Conservation (phyloP, 2,329 filamentous ascomycete species). For the Clonostachys rosea region DNA sequence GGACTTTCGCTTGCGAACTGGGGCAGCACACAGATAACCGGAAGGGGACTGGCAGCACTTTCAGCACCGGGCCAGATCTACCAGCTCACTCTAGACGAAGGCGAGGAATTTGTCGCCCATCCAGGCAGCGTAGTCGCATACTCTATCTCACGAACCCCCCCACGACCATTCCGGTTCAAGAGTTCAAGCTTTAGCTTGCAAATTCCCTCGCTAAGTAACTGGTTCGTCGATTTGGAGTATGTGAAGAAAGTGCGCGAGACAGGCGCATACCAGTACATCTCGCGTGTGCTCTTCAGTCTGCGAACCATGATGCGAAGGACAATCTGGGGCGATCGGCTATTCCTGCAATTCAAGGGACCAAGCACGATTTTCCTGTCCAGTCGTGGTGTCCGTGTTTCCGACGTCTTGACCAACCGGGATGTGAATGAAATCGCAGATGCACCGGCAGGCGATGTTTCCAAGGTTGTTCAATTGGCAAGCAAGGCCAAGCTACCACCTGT, state of each 20-base stretch:
- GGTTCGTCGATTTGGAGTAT: constrained; percentile 68
- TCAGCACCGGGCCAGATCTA: constrained; percentile 87
- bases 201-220: constrained; percentile 62
- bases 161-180: constrained; percentile 83
- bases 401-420: constrained; percentile 72
- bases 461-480: constrained; percentile 35
- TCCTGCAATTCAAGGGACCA: constrained; percentile 85
- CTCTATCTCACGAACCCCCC: constrained; percentile 67
- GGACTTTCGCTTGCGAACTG: constrained; percentile 78
- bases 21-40: constrained; percentile 86
- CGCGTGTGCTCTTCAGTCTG: constrained; percentile 60
- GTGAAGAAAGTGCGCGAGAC: constrained; percentile 69
- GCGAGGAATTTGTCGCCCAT: constrained; percentile 88
- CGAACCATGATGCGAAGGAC: constrained; percentile 75
- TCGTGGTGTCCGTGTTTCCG: constrained; percentile 72
- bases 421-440: constrained; percentile 87
- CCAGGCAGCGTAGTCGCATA: constrained; percentile 92
- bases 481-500: neutral
- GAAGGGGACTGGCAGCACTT: constrained; percentile 79
- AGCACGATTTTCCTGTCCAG: constrained; percentile 84
- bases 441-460: constrained; percentile 65
- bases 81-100: constrained; percentile 72
- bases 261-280: constrained; percentile 65
- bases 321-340: constrained; percentile 91
- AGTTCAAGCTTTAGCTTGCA: constrained; percentile 72